Evolutionary conservation across 2,329 filamentous ascomycete genomes (phyloP).

Genomic region (Chrysoporthe puriensis): DNA sequence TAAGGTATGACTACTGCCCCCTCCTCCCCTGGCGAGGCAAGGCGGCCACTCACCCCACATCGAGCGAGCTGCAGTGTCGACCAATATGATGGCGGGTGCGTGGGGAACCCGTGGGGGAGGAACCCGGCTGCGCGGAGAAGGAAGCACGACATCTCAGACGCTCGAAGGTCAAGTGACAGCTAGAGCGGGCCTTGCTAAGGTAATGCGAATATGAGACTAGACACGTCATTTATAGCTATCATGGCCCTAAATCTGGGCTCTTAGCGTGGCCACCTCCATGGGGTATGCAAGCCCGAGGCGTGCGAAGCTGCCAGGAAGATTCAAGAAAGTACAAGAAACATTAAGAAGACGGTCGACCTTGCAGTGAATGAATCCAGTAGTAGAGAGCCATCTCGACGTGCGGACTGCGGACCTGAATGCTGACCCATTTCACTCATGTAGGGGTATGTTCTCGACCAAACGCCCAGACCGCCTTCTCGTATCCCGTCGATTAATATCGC

Average conservation of each 20-base stretch:
- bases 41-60: neutral
- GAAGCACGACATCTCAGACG: neutral
- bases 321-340: too few species aligned
- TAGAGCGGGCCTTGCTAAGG: neutral
- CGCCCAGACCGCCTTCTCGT: neutral
- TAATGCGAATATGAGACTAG: too few species aligned
- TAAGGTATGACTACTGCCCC: conserved; percentile 15
- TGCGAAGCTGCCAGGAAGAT: too few species aligned
- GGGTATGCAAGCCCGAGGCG: too few species aligned
- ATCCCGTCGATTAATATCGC: neutral
- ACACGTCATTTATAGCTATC: too few species aligned
- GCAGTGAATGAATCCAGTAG: too few species aligned
- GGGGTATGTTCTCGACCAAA: neutral
- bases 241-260: too few species aligned
- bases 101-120: neutral
- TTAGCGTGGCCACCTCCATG: too few species aligned
- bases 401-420: too few species aligned
- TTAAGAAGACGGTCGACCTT: too few species aligned
- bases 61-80: neutral
- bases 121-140: neutral
- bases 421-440: too few species aligned
- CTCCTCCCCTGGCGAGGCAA: neutral
- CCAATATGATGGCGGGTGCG: neutral
- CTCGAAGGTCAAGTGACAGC: neutral
- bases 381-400: too few species aligned